A percentile compares a stretch with the other conserved stretches of the same genome.
Conservation (phyloP, 306 rosid species). For the Malus sylvestris region DNA sequence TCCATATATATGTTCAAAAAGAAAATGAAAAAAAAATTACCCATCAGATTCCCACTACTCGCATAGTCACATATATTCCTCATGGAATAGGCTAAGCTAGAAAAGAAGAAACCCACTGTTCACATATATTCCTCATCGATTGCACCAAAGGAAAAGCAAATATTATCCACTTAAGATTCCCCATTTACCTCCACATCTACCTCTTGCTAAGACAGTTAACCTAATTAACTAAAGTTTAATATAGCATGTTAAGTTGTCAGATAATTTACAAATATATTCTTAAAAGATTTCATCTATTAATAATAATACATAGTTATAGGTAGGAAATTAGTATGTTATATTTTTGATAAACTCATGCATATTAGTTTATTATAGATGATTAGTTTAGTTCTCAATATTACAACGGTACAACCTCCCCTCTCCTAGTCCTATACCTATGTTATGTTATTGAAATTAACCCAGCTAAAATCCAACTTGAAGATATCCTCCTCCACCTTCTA, state of each 20-base stretch:
- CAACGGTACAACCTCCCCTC: neutral
- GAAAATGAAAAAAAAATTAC: neutral
- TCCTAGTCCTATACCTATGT: neutral
- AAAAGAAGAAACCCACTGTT: slow-evolving; percentile 34
- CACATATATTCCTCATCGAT: slow-evolving; percentile 37
- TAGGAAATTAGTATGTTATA: neutral
- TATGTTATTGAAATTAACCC: slow-evolving; percentile 7
- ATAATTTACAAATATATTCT: neutral
- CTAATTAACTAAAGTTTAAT: neutral
- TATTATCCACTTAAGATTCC: slow-evolving; percentile 11
- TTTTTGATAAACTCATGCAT: neutral
- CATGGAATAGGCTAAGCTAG: slow-evolving; percentile 11
- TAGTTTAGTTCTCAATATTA: neutral
- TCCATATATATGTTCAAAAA: neutral
- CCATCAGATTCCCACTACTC: slow-evolving; percentile 2
- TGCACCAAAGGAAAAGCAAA: slow-evolving; percentile 29
- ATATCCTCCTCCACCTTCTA: slow-evolving; percentile 1
- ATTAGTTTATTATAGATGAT: neutral
- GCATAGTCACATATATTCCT: neutral
- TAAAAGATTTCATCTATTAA: neutral
- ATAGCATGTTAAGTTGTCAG: neutral
- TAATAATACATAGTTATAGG: neutral
- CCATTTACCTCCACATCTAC: neutral
- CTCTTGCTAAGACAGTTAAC: neutral
- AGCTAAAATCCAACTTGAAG: slow-evolving; percentile 28